These are phyloP conservation scores for Deinandra increscens DNA, from an alignment of 129 eudicot genomes.

Conservation along the genomic window DNA sequence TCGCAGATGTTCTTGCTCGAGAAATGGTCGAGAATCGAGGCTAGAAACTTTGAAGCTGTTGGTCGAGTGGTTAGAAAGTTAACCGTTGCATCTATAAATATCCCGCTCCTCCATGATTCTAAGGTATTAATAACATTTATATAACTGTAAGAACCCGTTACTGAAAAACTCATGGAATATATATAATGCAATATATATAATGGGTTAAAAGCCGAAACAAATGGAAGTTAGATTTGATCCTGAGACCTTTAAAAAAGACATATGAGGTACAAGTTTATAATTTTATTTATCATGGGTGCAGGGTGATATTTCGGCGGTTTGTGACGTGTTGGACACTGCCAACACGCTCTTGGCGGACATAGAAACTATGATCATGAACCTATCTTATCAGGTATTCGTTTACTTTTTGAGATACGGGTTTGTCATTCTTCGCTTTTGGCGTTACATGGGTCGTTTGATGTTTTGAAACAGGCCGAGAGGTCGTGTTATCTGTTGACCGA, in stretches of 20 bases:
- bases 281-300: conserved; percentile 6
- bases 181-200: no score
- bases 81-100: conserved; percentile 49
- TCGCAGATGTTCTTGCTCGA: conserved; percentile 53
- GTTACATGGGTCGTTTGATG: neutral
- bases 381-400: conserved; percentile 20
- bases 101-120: conserved; percentile 63
- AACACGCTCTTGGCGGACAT: conserved; percentile 40
- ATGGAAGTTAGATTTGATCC: no score
- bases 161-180: no score
- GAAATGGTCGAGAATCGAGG: conserved; percentile 68
- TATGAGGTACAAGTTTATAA: neutral
- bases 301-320: conserved; percentile 41
- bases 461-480: conserved; percentile 44
- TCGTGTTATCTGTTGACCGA: conserved; percentile 49
- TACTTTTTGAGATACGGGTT: neutral
- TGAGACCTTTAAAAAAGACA: no score
- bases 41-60: conserved; percentile 68
- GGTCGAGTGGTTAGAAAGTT: conserved; percentile 72
- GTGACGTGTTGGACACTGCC: conserved; percentile 39
- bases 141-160: neutral
- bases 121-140: conserved; percentile 40
- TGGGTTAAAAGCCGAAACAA: no score
- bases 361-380: conserved; percentile 27
- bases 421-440: neutral